Base-by-base conservation (phyloP, 2,329 filamentous ascomycete genomes). In the Botryotinia convoluta region DNA sequence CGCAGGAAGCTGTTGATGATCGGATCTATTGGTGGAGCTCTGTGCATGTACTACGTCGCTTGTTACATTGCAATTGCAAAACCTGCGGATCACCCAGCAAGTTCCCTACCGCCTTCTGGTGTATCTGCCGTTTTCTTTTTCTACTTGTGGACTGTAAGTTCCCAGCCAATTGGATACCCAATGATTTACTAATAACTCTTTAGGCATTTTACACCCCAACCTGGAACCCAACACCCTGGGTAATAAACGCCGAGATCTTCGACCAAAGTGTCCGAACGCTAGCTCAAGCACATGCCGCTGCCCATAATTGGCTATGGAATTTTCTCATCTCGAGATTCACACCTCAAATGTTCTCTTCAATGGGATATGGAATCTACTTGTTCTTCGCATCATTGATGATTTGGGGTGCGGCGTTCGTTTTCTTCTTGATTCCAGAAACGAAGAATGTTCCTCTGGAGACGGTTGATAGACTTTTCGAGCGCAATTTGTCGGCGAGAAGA, bases 121-220 rank as follows among this genome's bases (percentile, higher is more conserved):
- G 88, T 89, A 71, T 87, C 87, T 0, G 89, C 89, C 48, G 86
- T 92, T 74, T 89, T 91, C 81, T 92, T 93, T 85, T 92, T 93
- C 83, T 93, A 93, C 78, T 84, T 93, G 0, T 93, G 90, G 88
- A 92, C 91, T 0, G 77, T 68, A n/a, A 39, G 32, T 54, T 18
- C 12, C 6, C 64, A 22, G 8, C 18, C 39, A 9, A 32, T 22
- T 32, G 5, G 18, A 29, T 39, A 4, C 37, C 35, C 20, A n/a
- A 39, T 45, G 14, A n/a, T 5, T 22, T 37, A n/a, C 37, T 51
- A 14, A 68, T 22, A 32, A 32, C 6, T 6, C 7, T 18, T 20
- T 35, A 78, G 77, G 73, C 76, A 39, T 78, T 74, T 32, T 79
- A 78, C 74, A 78, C 75, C 10, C 65, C 78, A 18, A 77, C 78